Conservation (phyloP, 2,329 filamentous ascomycete species). For the Exophiala bonariae region DNA sequence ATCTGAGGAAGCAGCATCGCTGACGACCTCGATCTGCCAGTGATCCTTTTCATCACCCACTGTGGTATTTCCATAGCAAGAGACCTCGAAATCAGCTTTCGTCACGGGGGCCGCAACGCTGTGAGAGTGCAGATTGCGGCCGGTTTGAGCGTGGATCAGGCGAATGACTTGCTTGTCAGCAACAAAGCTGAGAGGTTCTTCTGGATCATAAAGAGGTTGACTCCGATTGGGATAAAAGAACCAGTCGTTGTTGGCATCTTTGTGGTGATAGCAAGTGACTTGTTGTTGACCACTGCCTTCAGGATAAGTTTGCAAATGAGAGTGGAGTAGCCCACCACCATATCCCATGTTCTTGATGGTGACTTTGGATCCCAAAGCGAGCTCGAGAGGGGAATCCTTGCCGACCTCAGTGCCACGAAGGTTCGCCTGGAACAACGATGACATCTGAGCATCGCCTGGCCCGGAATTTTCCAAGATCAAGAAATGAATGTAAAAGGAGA, state of each 20-base stretch:
- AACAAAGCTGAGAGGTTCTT: conserved; percentile 71
- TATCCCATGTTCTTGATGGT: conserved; percentile 99
- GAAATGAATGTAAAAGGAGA: conserved; percentile 95
- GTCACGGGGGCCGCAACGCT: conserved; percentile 83
- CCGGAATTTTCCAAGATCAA: conserved; percentile 89
- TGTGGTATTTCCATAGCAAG: conserved; percentile 91
- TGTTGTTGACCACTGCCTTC: conserved; percentile 71
- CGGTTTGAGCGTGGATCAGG: conserved; percentile 90
- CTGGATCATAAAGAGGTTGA: conserved; percentile 70
- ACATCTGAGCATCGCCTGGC: conserved; percentile 99
- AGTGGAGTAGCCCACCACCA: conserved; percentile 73
- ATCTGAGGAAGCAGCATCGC: conserved; percentile 84
- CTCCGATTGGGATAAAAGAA: conserved; percentile 93
- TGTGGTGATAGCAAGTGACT: conserved; percentile 99
- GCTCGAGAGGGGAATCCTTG: conserved; percentile 88
- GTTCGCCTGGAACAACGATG: conserved; percentile 97
- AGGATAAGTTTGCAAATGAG: conserved; percentile 28
- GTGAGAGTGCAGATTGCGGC: conserved; percentile 95
- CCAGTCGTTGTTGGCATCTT: conserved; percentile 99
- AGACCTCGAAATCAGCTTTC: conserved; percentile 90
- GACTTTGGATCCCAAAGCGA: conserved; percentile 83
- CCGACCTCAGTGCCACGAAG: conserved; percentile 90
- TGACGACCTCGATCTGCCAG: conserved; percentile 90
- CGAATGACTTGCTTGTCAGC: conserved; percentile 77
- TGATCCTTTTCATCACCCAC: conserved; percentile 97